Conservation (phyloP, 345 rosid genomes). For the Combretum micranthum region DNA sequence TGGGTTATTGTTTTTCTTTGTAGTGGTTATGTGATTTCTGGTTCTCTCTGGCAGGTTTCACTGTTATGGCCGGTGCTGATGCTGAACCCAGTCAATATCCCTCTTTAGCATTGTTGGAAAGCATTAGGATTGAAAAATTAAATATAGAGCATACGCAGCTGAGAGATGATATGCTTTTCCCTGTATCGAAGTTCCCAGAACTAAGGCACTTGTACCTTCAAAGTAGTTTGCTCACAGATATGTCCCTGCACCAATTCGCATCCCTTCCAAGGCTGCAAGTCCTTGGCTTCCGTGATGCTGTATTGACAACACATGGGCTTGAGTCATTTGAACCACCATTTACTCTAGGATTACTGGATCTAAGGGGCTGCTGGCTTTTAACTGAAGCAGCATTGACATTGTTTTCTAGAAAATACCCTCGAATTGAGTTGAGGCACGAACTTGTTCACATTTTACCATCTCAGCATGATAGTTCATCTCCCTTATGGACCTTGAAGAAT, state of each 20-base stretch:
- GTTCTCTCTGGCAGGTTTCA: constrained; percentile 44
- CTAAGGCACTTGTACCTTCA: constrained; percentile 51
- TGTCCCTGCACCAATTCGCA: constrained; percentile 44
- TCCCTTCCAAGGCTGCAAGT: constrained; percentile 46
- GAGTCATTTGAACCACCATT: constrained; percentile 48
- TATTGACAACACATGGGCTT: constrained; percentile 60
- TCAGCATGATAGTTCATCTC: constrained; percentile 23
- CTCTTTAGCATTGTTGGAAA: constrained; percentile 44
- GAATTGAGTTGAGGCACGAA: constrained; percentile 54
- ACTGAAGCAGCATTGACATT: constrained; percentile 35
- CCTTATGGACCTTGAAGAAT: constrained; percentile 14
- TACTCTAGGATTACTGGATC: constrained; percentile 48
- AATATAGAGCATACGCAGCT: constrained; percentile 63
- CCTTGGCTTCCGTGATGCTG: constrained; percentile 55
- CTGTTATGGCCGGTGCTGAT: constrained; percentile 17
- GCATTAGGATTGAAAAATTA: constrained; percentile 48
- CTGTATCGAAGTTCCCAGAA: constrained; percentile 38
- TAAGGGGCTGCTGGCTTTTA: constrained; percentile 92
- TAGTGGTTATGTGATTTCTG: constrained; percentile 2
- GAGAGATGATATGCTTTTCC: constrained; percentile 44
- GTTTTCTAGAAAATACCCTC: constrained; percentile 47
- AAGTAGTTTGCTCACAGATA: constrained; percentile 64
- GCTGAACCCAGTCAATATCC: constrained; percentile 23
- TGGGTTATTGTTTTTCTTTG: neutral
- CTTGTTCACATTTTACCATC: constrained; percentile 15